phyloP scores from a whole-genome alignment of 805 yeast genomes.

The Brettanomyces custersianus region DNA sequence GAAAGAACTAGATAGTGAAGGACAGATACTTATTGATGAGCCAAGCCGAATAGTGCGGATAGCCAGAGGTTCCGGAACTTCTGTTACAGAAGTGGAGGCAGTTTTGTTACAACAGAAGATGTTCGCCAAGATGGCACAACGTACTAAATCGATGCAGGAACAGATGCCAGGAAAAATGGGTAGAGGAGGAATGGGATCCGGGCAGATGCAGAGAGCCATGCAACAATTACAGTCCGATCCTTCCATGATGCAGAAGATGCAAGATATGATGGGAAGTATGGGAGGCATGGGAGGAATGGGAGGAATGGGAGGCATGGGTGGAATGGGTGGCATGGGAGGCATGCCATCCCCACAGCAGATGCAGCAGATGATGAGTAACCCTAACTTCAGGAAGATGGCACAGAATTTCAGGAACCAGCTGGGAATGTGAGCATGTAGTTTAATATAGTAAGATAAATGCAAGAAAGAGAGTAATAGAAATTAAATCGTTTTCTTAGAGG shows the following conservation, averaged over 20 bases:
- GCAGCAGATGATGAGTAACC: conserved; percentile 49
- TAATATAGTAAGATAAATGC: not conserved
- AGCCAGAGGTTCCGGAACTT: conserved; percentile 90
- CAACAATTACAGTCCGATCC: conserved; percentile 63
- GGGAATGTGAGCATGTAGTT: conserved; percentile 16
- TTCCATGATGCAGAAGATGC: conserved; percentile 64
- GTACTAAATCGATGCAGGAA: conserved; percentile 43
- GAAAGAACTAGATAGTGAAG: conserved; percentile 85
- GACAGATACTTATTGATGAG: conserved; percentile 65
- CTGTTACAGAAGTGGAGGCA: conserved; percentile 89
- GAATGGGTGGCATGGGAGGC: conserved; percentile 32
- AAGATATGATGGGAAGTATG: conserved; percentile 64
- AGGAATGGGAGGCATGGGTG: conserved; percentile 46
- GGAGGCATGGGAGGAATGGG: conserved; percentile 52
- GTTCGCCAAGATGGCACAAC: conserved; percentile 90
- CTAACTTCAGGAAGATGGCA: conserved; percentile 69
- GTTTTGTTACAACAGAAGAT: conserved; percentile 82
- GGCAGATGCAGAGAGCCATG: conserved; percentile 37
- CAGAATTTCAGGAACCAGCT: conserved; percentile 21
- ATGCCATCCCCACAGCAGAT: conserved; percentile 41
- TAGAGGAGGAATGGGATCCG: conserved; percentile 23
- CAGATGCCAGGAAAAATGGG: conserved; percentile 32
- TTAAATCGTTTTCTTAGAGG: no score
- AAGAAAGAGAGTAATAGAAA: not conserved
- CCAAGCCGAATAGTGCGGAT: conserved; percentile 84